Conservation (phyloP, 441 rosid genomes). For the Daphne laureola region DNA sequence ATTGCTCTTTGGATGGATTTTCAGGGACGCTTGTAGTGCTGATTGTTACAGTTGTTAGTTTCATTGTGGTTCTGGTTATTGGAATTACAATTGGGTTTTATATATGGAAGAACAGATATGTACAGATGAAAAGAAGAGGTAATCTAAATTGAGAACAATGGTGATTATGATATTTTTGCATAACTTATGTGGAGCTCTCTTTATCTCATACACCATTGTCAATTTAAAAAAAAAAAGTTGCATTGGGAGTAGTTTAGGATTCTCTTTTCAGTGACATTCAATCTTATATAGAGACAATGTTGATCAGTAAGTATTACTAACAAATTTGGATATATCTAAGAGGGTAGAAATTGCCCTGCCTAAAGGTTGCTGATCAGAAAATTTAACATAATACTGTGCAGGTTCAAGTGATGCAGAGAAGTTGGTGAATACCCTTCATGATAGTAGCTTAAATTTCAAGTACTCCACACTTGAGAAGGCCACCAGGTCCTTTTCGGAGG, state of each 20-base stretch:
- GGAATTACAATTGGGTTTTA: conserved; percentile 30
- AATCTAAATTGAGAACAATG: not conserved
- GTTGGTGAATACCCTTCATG: conserved; percentile 58
- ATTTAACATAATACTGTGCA: conserved; percentile 12
- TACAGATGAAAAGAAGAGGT: conserved; percentile 59
- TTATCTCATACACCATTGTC: too few species aligned
- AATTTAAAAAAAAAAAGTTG: too few species aligned
- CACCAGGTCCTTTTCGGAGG: conserved; percentile 55
- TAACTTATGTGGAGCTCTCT: too few species aligned
- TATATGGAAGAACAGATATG: conserved; percentile 42
- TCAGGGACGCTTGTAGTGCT: conserved; percentile 37
- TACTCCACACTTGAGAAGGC: conserved; percentile 86
- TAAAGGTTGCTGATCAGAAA: too few species aligned
- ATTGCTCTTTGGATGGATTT: conserved; percentile 3
- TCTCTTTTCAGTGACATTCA: too few species aligned
- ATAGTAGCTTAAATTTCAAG: conserved; percentile 86
- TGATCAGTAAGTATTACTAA: too few species aligned
- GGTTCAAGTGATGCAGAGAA: conserved; percentile 64
- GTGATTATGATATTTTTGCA: too few species aligned
- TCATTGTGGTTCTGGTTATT: conserved; percentile 38
- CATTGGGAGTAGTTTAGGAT: too few species aligned
- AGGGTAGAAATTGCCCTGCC: too few species aligned
- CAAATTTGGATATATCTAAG: too few species aligned
- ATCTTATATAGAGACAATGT: too few species aligned
- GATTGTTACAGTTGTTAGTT: conserved; percentile 40